Evolutionary conservation across 192 early-diverging fungal genomes (phyloP).

Genomic region (Umbelopsis vinacea): DNA sequence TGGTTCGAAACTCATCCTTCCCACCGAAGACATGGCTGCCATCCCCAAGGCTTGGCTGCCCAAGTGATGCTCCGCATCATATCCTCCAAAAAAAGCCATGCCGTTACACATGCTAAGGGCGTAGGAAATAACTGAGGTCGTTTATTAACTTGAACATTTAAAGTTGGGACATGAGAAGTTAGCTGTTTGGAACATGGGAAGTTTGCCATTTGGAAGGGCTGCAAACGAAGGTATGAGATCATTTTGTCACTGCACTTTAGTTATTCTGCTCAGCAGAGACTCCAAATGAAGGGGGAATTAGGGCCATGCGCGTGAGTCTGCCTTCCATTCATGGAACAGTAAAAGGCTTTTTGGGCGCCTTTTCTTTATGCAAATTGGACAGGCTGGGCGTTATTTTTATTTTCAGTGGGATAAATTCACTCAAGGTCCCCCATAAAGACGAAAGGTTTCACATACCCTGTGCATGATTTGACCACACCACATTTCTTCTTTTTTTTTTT

Average conservation of each 20-base stretch:
- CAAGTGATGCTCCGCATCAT: neutral
- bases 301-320: constrained; percentile 7
- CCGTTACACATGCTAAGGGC: constrained; percentile 13
- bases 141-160: neutral
- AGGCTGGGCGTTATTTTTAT: constrained; percentile 18
- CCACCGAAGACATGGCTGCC: too few species aligned
- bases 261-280: too few species aligned
- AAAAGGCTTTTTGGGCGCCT: constrained; percentile 5
- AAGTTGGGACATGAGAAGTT: too few species aligned
- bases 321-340: constrained; percentile 12
- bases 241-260: too few species aligned
- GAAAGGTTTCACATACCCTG: constrained; percentile 6
- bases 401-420: neutral
- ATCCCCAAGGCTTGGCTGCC: too few species aligned
- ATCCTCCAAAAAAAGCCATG: neutral
- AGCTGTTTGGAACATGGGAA: too few species aligned
- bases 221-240: too few species aligned
- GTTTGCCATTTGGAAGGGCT: too few species aligned
- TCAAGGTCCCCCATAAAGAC: constrained; percentile 7
- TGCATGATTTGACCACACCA: neutral
- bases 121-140: neutral
- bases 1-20: too few species aligned
- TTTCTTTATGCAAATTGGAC: neutral
- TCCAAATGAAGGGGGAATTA: too few species aligned
- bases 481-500: neutral